Conservation (phyloP, 345 rosid species). For the Syzygium aqueum region DNA sequence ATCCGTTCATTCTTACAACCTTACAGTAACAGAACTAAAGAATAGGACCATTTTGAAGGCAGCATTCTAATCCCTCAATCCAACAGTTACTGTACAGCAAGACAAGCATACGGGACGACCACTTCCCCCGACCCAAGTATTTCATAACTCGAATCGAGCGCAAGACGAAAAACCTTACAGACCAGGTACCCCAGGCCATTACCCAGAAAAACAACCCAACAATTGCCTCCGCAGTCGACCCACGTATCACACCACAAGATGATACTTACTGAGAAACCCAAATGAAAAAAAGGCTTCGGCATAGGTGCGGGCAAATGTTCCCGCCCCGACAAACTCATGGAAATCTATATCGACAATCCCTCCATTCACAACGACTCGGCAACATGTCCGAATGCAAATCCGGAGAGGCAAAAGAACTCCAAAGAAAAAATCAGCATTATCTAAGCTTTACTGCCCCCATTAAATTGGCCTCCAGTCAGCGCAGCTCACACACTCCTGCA, state of each 20-base stretch:
- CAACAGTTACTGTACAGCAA: background rate
- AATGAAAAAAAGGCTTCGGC: background rate
- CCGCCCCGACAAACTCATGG: background rate
- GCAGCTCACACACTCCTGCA: background rate
- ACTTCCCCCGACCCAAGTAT: background rate
- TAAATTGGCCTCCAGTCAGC: background rate
- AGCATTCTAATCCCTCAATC: background rate
- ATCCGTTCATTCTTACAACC: rapidly evolving
- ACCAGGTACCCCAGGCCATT: background rate
- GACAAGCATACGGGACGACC: background rate
- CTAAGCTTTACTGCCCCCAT: background rate
- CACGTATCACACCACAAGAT: background rate
- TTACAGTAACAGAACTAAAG: background rate
- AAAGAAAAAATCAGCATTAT: background rate
- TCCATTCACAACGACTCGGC: background rate
- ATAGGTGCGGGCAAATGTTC: background rate
- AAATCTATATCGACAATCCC: background rate
- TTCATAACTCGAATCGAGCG: background rate
- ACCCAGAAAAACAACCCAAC: background rate
- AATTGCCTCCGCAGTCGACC: background rate
- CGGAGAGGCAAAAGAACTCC: background rate
- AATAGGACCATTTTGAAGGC: background rate
- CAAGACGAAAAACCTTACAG: background rate
- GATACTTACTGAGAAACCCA: background rate
- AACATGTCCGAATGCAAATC: background rate